These are phyloP conservation scores for Onygenales sp. DNA, from an alignment of 2,329 filamentous ascomycete species.

Conservation along the genomic window DNA sequence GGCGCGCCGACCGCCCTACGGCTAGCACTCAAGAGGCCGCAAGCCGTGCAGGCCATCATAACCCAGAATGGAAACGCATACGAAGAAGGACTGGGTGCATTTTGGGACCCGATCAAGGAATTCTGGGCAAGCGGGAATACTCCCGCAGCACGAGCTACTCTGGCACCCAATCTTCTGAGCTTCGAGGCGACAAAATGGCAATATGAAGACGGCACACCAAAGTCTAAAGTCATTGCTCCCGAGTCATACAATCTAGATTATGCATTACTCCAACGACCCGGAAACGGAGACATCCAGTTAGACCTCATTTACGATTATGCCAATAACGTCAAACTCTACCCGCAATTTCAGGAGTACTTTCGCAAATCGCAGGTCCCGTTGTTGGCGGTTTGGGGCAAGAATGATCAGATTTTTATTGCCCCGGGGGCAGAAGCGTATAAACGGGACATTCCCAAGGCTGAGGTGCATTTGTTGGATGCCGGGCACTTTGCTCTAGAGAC, in stretches of 20 bases:
- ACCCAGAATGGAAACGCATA: constrained; percentile 56
- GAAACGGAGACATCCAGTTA: constrained; percentile 45
- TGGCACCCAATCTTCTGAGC: constrained; percentile 27
- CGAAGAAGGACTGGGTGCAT: constrained; percentile 43
- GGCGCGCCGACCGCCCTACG: constrained; percentile 48
- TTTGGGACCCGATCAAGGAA: constrained; percentile 41
- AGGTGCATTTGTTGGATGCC: constrained; percentile 44
- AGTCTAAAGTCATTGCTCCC: constrained; percentile 30
- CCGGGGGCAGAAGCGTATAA: constrained; percentile 47
- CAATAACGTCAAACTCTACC: constrained; percentile 46
- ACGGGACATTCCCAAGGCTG: constrained; percentile 39
- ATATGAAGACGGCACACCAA: constrained; percentile 33
- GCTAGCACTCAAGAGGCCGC: constrained; percentile 41
- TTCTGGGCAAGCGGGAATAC: constrained; percentile 36
- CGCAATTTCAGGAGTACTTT: constrained; percentile 47
- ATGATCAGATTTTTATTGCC: constrained; percentile 39
- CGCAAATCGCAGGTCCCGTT: constrained; percentile 42
- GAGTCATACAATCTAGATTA: constrained; percentile 44
- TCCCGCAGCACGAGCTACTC: constrained; percentile 25
- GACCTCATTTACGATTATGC: constrained; percentile 50
- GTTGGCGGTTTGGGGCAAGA: constrained; percentile 50
- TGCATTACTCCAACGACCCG: constrained; percentile 40
- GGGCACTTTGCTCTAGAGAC: constrained; percentile 48
- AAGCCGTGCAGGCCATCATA: constrained; percentile 44
- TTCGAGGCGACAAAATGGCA: constrained; percentile 35